Base-by-base conservation (phyloP, 1,284 basidiomycete genomes). In the Psilocybe mexicana region DNA sequence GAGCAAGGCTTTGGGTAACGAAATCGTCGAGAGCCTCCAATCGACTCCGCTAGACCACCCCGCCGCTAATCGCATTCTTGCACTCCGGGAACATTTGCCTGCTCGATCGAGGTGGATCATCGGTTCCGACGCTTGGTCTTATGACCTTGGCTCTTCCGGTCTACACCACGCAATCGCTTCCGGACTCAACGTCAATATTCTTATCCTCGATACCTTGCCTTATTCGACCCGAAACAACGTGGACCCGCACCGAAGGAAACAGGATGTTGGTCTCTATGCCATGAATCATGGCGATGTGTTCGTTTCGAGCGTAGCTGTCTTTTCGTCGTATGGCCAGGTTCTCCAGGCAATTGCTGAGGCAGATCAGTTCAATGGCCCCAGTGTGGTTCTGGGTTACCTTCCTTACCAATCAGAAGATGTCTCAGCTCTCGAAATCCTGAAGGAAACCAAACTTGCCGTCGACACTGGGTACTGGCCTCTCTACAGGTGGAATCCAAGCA, bases 261-360 rank as follows among this genome's bases (percentile, higher is more conserved):
- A 94, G 69, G 95, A 98, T 74, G 89, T 95, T 46, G 95, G 94
- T 0, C 79, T 98, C 49, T 99, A 99, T 71, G 97, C 96, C 11
- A 96, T 99, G 93, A 98, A 97, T 77, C 93, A 98, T 72, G 96
- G 96, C 14, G 91, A 95, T 69, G 93, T 95, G 58, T 99, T 94
- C 72, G 96, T 98, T 56, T 95, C 95, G 8, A 94, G 92, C 68
- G 87, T 97, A 42, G 97, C 97, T 5, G 89, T 98, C 56, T 98
- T 96, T 75, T 91, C 94, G 43, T 96, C 96, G 52, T 99, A 98
- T 72, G 85, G 92, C 1, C 96, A 98, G 70, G 95, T 98, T 35
- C 83, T 99, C 45, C 96, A 98, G 71, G 87, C 95, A 4, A 74
- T 99, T 64, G 82, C 90, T 62, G 97, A 99, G 72, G 97, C 96